Evolutionary conservation across 305 asterid genomes (phyloP).

Genomic region (Solanum aculeatissimum): DNA sequence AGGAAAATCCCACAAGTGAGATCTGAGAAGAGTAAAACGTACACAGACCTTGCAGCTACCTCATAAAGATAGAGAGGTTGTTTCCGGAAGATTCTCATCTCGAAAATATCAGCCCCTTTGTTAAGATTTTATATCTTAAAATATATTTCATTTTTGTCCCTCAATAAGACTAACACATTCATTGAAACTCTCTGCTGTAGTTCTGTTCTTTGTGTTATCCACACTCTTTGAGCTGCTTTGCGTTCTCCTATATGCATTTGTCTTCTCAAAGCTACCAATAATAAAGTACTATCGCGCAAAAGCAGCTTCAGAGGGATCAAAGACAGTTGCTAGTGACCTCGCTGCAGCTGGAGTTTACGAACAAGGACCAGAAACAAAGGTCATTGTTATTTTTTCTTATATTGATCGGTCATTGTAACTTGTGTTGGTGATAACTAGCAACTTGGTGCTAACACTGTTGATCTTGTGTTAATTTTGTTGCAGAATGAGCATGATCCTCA

Average conservation of each 20-base stretch:
- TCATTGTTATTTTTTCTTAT: not conserved
- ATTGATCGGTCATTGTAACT: not conserved
- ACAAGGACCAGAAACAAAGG: not conserved
- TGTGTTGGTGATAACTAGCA: not conserved
- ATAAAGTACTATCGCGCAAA: conserved; percentile 32
- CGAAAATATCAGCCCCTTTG: too few relatives aligned
- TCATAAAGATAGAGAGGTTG: too few relatives aligned
- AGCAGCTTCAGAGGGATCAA: conserved; percentile 42
- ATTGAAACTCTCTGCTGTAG: conserved; percentile 8
- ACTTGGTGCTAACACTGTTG: not conserved
- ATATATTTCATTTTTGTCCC: not conserved
- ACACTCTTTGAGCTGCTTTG: conserved; percentile 34
- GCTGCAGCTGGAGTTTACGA: conserved; percentile 26
- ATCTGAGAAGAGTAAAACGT: too few relatives aligned
- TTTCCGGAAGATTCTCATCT: too few relatives aligned
- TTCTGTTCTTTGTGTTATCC: conserved; percentile 25
- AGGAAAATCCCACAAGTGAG: too few relatives aligned
- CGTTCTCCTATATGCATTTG: conserved; percentile 23
- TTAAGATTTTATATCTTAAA: not conserved
- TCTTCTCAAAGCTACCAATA: conserved; percentile 33
- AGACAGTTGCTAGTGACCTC: conserved; percentile 33
- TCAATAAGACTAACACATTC: not conserved
- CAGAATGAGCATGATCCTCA: conserved; percentile 9
- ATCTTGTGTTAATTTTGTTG: not conserved
- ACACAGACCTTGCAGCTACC: too few relatives aligned